These are phyloP conservation scores for Amylostereum areolatum DNA, from an alignment of 1,284 basidiomycete species.

Conservation along the genomic window DNA sequence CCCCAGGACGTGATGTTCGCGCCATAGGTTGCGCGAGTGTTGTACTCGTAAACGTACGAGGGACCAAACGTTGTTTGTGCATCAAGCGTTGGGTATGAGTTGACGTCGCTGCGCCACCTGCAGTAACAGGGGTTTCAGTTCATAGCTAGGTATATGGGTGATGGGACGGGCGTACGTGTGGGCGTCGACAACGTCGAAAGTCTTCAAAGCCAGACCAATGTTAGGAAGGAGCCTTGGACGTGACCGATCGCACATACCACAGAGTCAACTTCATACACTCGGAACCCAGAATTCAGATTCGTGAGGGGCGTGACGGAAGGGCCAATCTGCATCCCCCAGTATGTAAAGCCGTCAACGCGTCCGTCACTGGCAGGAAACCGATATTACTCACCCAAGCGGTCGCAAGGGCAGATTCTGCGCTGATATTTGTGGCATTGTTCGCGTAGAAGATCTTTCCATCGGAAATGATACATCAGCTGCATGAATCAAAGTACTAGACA, in stretches of 20 bases:
- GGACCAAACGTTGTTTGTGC: slow-evolving; percentile 54
- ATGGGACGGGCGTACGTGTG: slow-evolving; percentile 48
- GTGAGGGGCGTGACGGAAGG: slow-evolving; percentile 71
- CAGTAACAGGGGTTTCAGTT: not conserved
- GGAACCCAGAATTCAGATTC: slow-evolving; percentile 75
- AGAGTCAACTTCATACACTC: slow-evolving; percentile 76
- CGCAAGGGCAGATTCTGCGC: slow-evolving; percentile 48
- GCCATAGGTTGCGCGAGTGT: slow-evolving; percentile 64
- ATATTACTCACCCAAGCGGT: slow-evolving; percentile 42
- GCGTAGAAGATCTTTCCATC: slow-evolving; percentile 62
- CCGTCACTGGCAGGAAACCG: not conserved
- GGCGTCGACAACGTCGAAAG: slow-evolving; percentile 69
- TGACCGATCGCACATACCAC: slow-evolving; percentile 34
- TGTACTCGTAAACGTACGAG: slow-evolving; percentile 66
- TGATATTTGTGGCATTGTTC: slow-evolving; percentile 64
- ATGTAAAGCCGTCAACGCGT: not conserved
- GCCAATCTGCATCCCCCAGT: slow-evolving; percentile 35
- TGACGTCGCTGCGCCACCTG: slow-evolving; percentile 63
- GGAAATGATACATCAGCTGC: not conserved
- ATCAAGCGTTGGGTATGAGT: slow-evolving; percentile 49
- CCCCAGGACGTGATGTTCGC: slow-evolving; percentile 57
- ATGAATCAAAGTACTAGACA: not conserved
- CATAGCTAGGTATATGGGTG: not conserved
- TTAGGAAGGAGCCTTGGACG: not conserved
- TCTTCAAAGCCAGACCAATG: slow-evolving; percentile 30